phyloP scores from a whole-genome alignment of 306 rosid genomes.

The Quillaja saponaria region DNA sequence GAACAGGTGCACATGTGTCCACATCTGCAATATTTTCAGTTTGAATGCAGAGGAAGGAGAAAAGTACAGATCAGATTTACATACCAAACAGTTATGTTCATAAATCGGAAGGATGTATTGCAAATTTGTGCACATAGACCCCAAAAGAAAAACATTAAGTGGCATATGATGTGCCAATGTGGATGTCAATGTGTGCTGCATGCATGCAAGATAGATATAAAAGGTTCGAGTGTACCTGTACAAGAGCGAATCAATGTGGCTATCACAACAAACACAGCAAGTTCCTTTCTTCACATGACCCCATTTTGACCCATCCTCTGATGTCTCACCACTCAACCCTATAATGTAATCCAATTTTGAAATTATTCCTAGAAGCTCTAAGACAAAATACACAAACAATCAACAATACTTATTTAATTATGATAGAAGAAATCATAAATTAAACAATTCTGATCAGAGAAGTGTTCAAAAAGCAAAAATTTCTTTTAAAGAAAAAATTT shows the following conservation, averaged over 20 bases:
- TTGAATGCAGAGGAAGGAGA: slow-evolving; percentile 20
- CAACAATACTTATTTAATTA: background rate
- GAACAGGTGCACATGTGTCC: slow-evolving; percentile 99
- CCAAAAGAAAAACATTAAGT: too few species aligned
- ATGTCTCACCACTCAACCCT: slow-evolving; percentile 81
- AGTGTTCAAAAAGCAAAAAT: background rate
- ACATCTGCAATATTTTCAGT: slow-evolving; percentile 61
- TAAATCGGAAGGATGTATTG: background rate
- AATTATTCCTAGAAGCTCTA: background rate
- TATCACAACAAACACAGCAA: slow-evolving; percentile 97
- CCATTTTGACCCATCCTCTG: slow-evolving; percentile 97
- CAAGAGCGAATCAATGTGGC: slow-evolving; percentile 93
- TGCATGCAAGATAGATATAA: too few species aligned
- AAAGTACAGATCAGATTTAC: slow-evolving; percentile 6
- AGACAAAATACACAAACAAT: background rate
- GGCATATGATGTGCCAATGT: too few species aligned
- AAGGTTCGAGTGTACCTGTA: slow-evolving; percentile 60
- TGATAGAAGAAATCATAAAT: background rate
- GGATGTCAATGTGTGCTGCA: too few species aligned
- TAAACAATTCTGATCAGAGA: background rate
- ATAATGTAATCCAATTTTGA: slow-evolving; percentile 26
- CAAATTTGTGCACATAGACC: background rate
- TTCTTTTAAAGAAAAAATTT: too few species aligned
- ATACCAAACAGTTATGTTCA: background rate
- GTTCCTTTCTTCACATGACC: slow-evolving; percentile 97